Evolutionary conservation across 176 grass and related monocot genomes (phyloP).

Genomic region (Rhipidocladum racemiflorum): DNA sequence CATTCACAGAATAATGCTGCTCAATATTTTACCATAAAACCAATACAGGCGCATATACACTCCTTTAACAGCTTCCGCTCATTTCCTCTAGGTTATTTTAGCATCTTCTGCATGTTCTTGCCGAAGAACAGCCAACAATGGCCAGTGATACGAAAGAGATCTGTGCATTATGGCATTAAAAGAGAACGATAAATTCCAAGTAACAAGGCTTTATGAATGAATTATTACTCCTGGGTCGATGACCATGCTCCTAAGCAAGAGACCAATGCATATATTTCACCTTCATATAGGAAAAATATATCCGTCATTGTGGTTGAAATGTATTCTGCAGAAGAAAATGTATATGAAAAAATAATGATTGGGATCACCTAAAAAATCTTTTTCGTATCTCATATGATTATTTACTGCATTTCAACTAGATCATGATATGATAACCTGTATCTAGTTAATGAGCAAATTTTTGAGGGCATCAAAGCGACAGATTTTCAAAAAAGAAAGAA

Average conservation of each 20-base stretch:
- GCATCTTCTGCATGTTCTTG: neutral
- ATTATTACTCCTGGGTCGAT: too few relatives aligned
- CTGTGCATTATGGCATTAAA: neutral
- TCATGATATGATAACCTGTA: constrained; percentile 13
- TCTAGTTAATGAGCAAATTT: constrained; percentile 7
- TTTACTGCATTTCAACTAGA: constrained; percentile 41
- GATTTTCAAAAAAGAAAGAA: neutral
- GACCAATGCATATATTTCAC: neutral
- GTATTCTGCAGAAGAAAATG: constrained; percentile 4
- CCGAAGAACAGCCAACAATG: neutral
- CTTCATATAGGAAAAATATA: neutral
- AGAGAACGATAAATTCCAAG: neutral
- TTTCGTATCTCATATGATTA: constrained; percentile 20
- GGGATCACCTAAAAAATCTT: neutral
- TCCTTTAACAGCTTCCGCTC: too few relatives aligned
- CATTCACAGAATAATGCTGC: neutral
- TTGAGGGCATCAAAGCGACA: neutral
- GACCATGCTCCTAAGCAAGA: too few relatives aligned
- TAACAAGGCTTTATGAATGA: too few relatives aligned
- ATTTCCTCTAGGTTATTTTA: too few relatives aligned
- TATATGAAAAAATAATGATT: neutral
- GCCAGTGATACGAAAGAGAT: neutral
- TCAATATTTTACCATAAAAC: neutral
- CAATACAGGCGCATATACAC: neutral
- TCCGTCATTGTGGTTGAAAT: neutral